Evolutionary conservation across 2,329 filamentous ascomycete genomes (phyloP), one percentile per base, ranked within the genome.

Genomic region (Pseudovirgaria hyperparasitica): DNA sequence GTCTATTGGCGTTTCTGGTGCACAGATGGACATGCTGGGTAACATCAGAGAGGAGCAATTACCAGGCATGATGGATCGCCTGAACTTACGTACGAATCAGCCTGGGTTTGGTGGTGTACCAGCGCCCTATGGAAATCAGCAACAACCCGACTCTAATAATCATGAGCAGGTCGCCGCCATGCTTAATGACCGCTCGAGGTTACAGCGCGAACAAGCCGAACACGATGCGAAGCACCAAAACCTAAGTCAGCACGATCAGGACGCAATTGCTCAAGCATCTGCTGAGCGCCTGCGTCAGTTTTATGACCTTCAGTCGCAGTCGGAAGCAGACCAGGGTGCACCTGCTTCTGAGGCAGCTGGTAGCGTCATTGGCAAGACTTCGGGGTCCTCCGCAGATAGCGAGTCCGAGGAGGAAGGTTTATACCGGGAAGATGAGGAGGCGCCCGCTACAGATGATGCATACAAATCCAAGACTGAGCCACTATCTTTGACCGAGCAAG

Each of bases 281-380:
- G 64, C 66, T 34, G 80, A 82, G 24, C 76, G 86, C 23, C 64
- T 94, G 12, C 72, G 80, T 39, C 78, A 94, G 46, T 94, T 94
- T 48, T 73, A 92, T 41, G 71, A 78, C 16, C 58, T 90, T 26
- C 71, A 81, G 40, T 70, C 76, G n/a, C 71, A 81, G 45, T 70
- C 77, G 32, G 82, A 86, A 31, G 62, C 66, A 6, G 58, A 62
- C 19, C 52, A 59, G 29, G 38, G 26, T 7, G 32, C 31, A 4
- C 33, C 44, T 15, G 49, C 46, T 16, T 36, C 48, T 16, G 51
- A 54, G 35, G n/a, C n/a, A n/a, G n/a, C n/a, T n/a, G n/a, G n/a
- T n/a, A 51, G 53, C 16, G 40, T 52, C n/a, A 52, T 51, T 23
- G 48, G 47, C 27, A 52, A 53, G 26, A 47, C 43, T 9, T 20